phyloP scores from a whole-genome alignment of 345 rosid species.

The Durio zibethinus region DNA sequence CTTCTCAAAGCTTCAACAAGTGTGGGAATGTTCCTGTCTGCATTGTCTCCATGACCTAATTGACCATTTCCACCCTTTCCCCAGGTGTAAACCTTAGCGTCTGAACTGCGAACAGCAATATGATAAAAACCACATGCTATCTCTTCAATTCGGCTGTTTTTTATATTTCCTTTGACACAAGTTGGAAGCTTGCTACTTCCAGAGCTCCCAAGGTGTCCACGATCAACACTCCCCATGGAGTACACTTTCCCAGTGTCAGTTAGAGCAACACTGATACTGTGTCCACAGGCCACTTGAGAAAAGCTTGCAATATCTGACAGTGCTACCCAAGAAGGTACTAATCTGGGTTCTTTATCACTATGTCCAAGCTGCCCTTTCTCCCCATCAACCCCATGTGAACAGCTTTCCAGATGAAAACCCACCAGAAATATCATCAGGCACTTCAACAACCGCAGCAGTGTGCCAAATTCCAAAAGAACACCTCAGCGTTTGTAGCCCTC shows the following conservation, averaged over 20 bases:
- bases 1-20: slow-evolving; percentile 46
- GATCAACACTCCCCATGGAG: slow-evolving; percentile 44
- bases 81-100: slow-evolving; percentile 50
- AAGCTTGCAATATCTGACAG: slow-evolving; percentile 29
- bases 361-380: slow-evolving; percentile 48
- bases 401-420: slow-evolving; percentile 36
- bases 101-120: slow-evolving; percentile 43
- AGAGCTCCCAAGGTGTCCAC: slow-evolving; percentile 38
- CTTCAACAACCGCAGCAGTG: slow-evolving; percentile 60
- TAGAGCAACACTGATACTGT: slow-evolving; percentile 39
- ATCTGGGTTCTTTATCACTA: slow-evolving; percentile 41
- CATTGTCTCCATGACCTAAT: slow-evolving; percentile 45
- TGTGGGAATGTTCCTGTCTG: slow-evolving; percentile 35
- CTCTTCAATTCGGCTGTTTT: slow-evolving; percentile 34
- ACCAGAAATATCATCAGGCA: slow-evolving; percentile 18
- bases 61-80: slow-evolving; percentile 54
- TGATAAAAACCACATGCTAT: slow-evolving; percentile 50
- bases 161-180: slow-evolving; percentile 31
- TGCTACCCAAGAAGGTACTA: slow-evolving; percentile 38
- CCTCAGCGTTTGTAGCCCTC: slow-evolving; percentile 52
- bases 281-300: slow-evolving; percentile 48
- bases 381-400: slow-evolving; percentile 57
- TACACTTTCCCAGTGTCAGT: slow-evolving; percentile 40
- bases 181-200: slow-evolving; percentile 31
- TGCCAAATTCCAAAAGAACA: slow-evolving; percentile 84